Evolutionary conservation across 352 stramenopile genomes (phyloP), one percentile per base, ranked within the genome.

Genomic region (Globisporangium echinulatum): DNA sequence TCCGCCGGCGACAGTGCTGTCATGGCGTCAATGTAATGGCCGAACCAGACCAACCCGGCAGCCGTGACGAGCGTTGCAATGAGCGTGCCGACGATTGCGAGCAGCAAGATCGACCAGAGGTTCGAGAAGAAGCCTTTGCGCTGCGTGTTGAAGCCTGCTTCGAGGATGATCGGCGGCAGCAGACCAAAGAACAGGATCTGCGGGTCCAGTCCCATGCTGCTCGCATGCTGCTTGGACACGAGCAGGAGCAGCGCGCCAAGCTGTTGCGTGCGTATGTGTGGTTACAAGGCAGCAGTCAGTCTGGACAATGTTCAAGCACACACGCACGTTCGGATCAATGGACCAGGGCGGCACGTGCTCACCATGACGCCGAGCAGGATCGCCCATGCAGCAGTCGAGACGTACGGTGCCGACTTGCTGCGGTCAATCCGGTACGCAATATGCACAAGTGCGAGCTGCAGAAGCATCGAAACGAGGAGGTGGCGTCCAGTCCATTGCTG

Each of bases 111-210:
- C 44, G 67, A 62, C 52, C 52, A 59, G 46, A 79, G 75, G 53
- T 79, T 79, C 54, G 64, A 71, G 67, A 79, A 79, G 57, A 84
- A 85, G 11, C 71, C 77, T 44, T 79, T 85, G 63, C 75, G 73
- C 73, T 84, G 75, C 47, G 75, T 84, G 60, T 79, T 78, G 68
- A 87, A 81, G 25, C 77, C 77, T 0, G 77, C 77, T 58, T 87
- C 77, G 48, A 85, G 64, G 59, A 87, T 87, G 70, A 87, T 87
- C 13, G 77, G 77, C 19, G 77, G 77, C 40, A 87, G 59, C 43
- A 87, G 49, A 1, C 75, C 77, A 49, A 82, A 82, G 65, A 87
- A 87, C 4, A 87, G 65, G 15, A 80, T 67, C 57, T 83, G 55
- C n/a, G 75, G 75, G 44, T 85, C 66, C 11, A 87, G 52, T 0